Conservation (phyloP, 495 filamentous ascomycete species). For the Delitschia confertaspora region DNA sequence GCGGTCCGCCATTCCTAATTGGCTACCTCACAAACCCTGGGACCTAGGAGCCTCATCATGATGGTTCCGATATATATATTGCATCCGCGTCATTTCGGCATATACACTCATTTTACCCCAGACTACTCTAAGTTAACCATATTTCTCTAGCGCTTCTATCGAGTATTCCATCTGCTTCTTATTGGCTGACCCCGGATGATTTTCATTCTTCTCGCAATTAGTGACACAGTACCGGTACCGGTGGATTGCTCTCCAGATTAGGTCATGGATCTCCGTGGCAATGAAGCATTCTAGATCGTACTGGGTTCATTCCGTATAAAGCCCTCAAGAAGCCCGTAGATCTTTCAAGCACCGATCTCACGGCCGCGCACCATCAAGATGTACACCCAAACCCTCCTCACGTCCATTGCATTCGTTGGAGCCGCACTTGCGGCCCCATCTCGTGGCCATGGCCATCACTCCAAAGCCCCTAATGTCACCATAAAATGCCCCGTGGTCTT, state of each 20-base stretch:
- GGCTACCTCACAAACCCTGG: conserved; percentile 6
- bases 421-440: background rate
- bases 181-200: conserved; percentile 15
- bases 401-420: conserved; percentile 7
- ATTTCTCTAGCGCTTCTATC: conserved; percentile 11
- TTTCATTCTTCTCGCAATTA: too few species aligned
- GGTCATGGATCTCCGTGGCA: too few species aligned
- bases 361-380: conserved; percentile 12
- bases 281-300: too few species aligned
- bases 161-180: conserved; percentile 15
- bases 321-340: too few species aligned
- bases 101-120: conserved; percentile 14
- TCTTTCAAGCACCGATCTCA: too few species aligned
- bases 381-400: conserved; percentile 7
- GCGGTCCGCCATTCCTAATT: conserved; percentile 10
- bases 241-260: too few species aligned
- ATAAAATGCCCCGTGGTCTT: conserved; percentile 26
- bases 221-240: too few species aligned
- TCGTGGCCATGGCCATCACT: too few species aligned
- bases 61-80: conserved; percentile 19
- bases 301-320: too few species aligned
- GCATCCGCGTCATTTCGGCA: conserved; percentile 7
- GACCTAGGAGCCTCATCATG: conserved; percentile 12
- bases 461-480: conserved; percentile 1
- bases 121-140: background rate